Evolutionary conservation across 1,284 basidiomycete genomes (phyloP).

Genomic region (Somion occarium): DNA sequence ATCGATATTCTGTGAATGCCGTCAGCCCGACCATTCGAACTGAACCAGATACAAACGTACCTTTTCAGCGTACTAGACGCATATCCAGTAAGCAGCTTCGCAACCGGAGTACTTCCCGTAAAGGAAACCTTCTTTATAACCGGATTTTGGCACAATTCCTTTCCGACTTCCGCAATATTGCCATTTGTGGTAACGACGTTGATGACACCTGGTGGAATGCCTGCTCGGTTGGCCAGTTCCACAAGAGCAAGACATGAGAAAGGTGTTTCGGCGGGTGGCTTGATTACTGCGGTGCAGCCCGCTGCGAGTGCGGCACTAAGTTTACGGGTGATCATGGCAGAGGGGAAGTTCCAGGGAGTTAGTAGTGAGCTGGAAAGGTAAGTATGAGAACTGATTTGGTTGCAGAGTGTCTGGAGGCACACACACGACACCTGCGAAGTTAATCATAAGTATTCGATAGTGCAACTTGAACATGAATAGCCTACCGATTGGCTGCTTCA

Average conservation of each 20-base stretch:
- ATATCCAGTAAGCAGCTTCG: conserved; percentile 85
- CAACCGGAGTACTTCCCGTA: conserved; percentile 90
- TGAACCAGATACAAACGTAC: conserved; percentile 32
- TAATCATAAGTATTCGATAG: not conserved
- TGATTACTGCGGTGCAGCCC: conserved; percentile 94
- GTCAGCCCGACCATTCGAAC: conserved; percentile 2
- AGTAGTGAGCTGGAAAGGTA: conserved; percentile 58
- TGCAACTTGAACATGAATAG: conserved; percentile 9
- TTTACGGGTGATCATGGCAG: conserved; percentile 92
- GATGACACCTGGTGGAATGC: conserved; percentile 92
- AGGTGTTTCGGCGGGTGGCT: conserved; percentile 94
- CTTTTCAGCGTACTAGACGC: conserved; percentile 90
- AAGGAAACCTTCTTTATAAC: conserved; percentile 88
- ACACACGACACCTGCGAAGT: conserved; percentile 53
- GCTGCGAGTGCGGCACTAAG: conserved; percentile 88
- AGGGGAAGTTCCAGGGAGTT: conserved; percentile 92
- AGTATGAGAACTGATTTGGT: not conserved
- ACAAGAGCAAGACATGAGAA: conserved; percentile 88
- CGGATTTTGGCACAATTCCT: conserved; percentile 75
- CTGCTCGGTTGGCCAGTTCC: conserved; percentile 85
- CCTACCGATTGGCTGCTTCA: conserved; percentile 91
- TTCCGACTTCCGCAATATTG: conserved; percentile 78
- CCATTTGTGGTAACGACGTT: conserved; percentile 89
- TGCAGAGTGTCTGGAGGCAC: conserved; percentile 17
- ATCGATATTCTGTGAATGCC: conserved; percentile 59